Evolutionary conservation across 1,284 basidiomycete species (phyloP), one percentile per base, ranked within the genome.

Genomic region (Tremellales sp.): DNA sequence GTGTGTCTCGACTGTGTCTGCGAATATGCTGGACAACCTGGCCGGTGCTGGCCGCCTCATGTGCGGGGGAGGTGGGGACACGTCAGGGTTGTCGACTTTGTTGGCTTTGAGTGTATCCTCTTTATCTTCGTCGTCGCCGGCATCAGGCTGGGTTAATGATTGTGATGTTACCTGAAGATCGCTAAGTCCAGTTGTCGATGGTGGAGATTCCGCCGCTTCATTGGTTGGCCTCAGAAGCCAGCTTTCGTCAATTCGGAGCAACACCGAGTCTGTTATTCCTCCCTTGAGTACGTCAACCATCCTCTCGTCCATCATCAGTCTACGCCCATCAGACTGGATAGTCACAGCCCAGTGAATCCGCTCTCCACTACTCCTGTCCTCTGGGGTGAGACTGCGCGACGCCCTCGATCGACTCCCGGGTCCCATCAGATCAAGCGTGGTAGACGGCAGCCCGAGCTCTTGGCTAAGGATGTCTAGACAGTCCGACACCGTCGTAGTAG

Each of bases 1-100:
- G 25, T 59, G 48, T 10, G 57, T 27, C 11, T 60, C 57, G 7
- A 55, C 40, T 52, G 53, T 53, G 15, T 50, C 59, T 25, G 60
- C 59, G 33, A 61, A 61, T 0, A 64, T 44, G 5, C 55, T 55
- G 0, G 61, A 64, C 2, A 63, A 43, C 13, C 58, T 42, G 17
- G 46, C 33, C 2, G 12, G 12, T 7, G 7, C 39, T 15, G 25
- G 11, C 19, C 31, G 13, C 39, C n/a, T n/a, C n/a, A n/a, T n/a
- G n/a, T 40, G 39, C 4, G 23, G 39, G 13, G 39, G 5, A 12
- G 15, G 7, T 24, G 23, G 7, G 7, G 7, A 10, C 29, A n/a
- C 8, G n/a, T 33, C 10, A 33, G 29, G n/a, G 10, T 10, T 8
- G 43, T 23, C 46, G 41, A n/a, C n/a, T n/a, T n/a, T n/a, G n/a